These are phyloP conservation scores for Diaporthe capsici DNA, from an alignment of 2,329 filamentous ascomycete genomes.

Conservation along the genomic window DNA sequence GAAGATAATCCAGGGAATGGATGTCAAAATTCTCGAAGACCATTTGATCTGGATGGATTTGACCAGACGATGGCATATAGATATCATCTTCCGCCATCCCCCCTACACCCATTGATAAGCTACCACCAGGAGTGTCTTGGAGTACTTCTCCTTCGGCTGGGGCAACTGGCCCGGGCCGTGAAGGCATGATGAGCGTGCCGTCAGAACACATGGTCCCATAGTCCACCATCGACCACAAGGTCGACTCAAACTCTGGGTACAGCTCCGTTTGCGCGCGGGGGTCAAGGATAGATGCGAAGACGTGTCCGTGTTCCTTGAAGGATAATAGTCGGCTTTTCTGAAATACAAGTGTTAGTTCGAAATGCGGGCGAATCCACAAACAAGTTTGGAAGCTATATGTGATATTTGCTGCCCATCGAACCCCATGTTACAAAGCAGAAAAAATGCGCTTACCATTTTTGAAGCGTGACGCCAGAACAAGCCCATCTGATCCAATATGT, in stretches of 20 bases:
- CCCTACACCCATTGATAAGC: neutral
- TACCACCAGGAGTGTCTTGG: neutral
- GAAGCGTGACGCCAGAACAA: neutral
- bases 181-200: neutral
- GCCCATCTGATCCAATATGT: neutral
- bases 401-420: neutral
- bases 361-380: neutral
- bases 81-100: neutral
- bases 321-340: neutral
- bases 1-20: conserved; percentile 1
- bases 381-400: neutral
- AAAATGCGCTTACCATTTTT: neutral
- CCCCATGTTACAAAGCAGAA: neutral
- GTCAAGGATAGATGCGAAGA: neutral
- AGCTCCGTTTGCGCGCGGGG: neutral
- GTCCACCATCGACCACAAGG: conserved; percentile 14
- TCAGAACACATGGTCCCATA: conserved; percentile 9
- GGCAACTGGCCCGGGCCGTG: neutral
- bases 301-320: neutral
- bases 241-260: neutral
- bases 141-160: neutral
- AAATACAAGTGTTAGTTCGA: neutral
- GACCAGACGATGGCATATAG: neutral
- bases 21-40: neutral
- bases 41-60: neutral